Conservation (phyloP, 805 yeast species). For the Saccharomycopsis selenospora region DNA sequence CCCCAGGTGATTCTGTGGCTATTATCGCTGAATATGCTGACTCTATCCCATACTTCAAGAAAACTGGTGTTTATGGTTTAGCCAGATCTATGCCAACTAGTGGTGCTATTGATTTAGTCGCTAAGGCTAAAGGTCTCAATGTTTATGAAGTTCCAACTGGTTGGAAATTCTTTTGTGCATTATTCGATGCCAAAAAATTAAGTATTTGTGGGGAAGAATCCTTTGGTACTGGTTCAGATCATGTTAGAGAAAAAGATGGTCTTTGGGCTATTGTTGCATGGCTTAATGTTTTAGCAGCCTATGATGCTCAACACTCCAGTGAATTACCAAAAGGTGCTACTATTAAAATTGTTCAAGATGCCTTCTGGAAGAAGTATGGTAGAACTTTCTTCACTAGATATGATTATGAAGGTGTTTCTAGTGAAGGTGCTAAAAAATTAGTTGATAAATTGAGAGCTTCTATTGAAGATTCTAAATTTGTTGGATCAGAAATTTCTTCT, state of each 20-base stretch:
- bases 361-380: slow-evolving; percentile 89
- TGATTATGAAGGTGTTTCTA: slow-evolving; percentile 79
- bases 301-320: slow-evolving; percentile 49
- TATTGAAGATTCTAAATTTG: slow-evolving; percentile 33
- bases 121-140: slow-evolving; percentile 62
- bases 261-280: slow-evolving; percentile 97
- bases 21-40: slow-evolving; percentile 89
- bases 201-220: slow-evolving; percentile 98
- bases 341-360: slow-evolving; percentile 70
- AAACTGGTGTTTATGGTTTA: slow-evolving; percentile 80
- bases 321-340: slow-evolving; percentile 46
- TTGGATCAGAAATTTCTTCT: slow-evolving; percentile 45
- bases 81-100: slow-evolving; percentile 98
- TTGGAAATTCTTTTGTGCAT: slow-evolving; percentile 96
- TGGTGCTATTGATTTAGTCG: slow-evolving; percentile 89
- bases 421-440: slow-evolving; percentile 67
- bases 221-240: slow-evolving; percentile 94
- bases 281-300: slow-evolving; percentile 90
- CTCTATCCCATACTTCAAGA: slow-evolving; percentile 87
- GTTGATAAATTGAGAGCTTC: slow-evolving; percentile 44
- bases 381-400: slow-evolving; percentile 95
- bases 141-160: slow-evolving; percentile 97
- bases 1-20: slow-evolving; percentile 98
- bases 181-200: slow-evolving; percentile 86
- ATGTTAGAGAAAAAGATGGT: slow-evolving; percentile 96